Base-by-base conservation (phyloP, 2,329 filamentous ascomycete genomes). In the Zymoseptoria passerinii region DNA sequence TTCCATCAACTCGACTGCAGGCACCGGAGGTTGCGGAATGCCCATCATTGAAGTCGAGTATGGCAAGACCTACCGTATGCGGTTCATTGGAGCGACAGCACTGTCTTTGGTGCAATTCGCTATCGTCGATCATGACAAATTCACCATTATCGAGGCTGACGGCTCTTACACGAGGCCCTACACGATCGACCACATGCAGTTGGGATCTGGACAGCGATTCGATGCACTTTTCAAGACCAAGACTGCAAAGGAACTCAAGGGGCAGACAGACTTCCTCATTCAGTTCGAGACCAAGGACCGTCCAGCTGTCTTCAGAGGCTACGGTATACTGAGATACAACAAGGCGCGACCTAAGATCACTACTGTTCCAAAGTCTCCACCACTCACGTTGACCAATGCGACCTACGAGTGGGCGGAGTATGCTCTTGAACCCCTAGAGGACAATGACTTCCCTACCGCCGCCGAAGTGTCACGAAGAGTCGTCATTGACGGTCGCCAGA, bases 111-210 rank as follows among this genome's bases (percentile, higher is more conserved):
- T 80, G 3, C 76, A 78, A 1, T 64, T 85, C 2, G 82, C 74
- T 0, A 78, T 88, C 48, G 82, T 86, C 60, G 78, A 69, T 5
- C 85, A 88, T 63, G 65, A 74, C 1, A 72, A 79, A 8, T 67
- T 87, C 48, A 78, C 77, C 0, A 75, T 89, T 56, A 83, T 88
- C 57, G 80, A 81, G 58, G 84, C 81, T 0, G 85, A 88, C 57
- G 74, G 51, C 61, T 73, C 27, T 16, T 83, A 83, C 67, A 83
- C 80, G 3, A 74, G 78, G 64, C 78, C 79, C 0, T 72, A 75
- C 18, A 63, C 65, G 0, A 77, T 77, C 1, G 71, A 76, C 20
- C 77, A 79, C 61, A 73, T 87, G 55, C 83, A 86, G 64, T 65
- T 86, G 4, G 78, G 76, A 7, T 72, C 76, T 4, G 84, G 84